phyloP scores from a whole-genome alignment of 345 rosid species.

The Jatropha curcas region DNA sequence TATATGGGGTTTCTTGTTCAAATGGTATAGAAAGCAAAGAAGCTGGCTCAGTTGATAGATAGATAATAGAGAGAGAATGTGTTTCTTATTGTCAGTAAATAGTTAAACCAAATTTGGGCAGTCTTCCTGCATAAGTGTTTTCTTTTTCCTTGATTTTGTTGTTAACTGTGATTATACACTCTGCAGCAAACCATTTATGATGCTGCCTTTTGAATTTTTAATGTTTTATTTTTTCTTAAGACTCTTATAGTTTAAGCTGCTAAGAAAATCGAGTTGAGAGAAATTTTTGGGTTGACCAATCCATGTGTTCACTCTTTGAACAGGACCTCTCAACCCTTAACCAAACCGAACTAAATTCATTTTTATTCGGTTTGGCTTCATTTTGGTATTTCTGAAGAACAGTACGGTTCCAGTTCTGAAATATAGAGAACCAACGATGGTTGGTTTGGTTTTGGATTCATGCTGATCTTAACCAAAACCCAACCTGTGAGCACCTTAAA shows the following conservation, averaged over 20 bases:
- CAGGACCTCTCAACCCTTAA: conserved; percentile 29
- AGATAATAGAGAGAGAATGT: background rate
- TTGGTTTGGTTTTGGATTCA: conserved; percentile 20
- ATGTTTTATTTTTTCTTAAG: background rate
- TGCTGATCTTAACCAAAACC: conserved; percentile 19
- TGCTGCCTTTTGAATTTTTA: background rate
- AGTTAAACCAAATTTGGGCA: background rate
- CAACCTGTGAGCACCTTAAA: conserved; percentile 16
- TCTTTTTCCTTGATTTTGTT: background rate
- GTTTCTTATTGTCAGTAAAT: background rate
- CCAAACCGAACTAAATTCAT: conserved; percentile 18
- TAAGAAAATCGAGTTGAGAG: background rate
- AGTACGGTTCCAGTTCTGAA: conserved; percentile 20
- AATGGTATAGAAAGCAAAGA: background rate
- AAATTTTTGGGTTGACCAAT: conserved; percentile 23
- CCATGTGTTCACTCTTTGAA: conserved; percentile 30
- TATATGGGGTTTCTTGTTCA: background rate
- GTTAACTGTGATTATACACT: background rate
- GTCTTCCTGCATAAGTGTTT: background rate
- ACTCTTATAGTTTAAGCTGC: background rate
- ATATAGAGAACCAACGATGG: conserved; percentile 20
- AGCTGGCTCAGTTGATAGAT: background rate
- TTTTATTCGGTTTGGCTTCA: conserved; percentile 13
- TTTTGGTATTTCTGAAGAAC: conserved; percentile 24
- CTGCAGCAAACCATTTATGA: background rate